A percentile compares a stretch with the other conserved stretches of the same genome.
phyloP scores from a whole-genome alignment of 331 rosid genomes.

The Acacia concinna region DNA sequence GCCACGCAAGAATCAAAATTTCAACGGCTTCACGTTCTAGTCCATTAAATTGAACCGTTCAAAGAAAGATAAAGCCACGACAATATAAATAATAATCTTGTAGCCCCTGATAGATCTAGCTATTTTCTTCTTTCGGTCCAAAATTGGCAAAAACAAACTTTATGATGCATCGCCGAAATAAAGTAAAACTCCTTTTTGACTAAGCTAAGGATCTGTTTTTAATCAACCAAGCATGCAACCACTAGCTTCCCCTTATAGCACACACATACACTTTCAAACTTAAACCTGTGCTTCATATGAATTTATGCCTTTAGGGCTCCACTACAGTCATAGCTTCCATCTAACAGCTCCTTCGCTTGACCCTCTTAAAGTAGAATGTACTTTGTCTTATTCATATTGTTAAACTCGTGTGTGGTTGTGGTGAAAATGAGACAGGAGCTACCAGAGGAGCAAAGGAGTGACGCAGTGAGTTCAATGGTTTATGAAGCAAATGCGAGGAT shows the following conservation, averaged over 20 bases:
- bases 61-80: neutral
- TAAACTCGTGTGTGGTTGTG: neutral
- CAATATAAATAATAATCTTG: neutral
- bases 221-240: neutral
- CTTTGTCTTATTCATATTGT: too few species aligned
- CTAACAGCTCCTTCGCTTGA: neutral
- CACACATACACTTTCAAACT: neutral
- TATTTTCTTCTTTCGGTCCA: neutral
- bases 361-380: too few species aligned
- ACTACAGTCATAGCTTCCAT: neutral
- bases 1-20: neutral
- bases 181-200: slow-evolving; percentile 9
- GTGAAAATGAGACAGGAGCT: slow-evolving; percentile 2
- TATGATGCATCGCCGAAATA: neutral
- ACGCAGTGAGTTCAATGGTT: slow-evolving; percentile 59
- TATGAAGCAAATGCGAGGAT: slow-evolving; percentile 37
- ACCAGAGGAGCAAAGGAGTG: slow-evolving; percentile 3
- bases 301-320: neutral
- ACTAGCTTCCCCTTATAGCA: neutral
- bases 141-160: neutral
- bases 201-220: neutral
- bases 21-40: neutral
- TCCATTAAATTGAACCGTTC: neutral
- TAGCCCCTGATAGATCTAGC: neutral
- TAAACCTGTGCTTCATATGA: neutral